Conservation (phyloP, 2,329 filamentous ascomycete species). For the Fusarium solani-melongenae region DNA sequence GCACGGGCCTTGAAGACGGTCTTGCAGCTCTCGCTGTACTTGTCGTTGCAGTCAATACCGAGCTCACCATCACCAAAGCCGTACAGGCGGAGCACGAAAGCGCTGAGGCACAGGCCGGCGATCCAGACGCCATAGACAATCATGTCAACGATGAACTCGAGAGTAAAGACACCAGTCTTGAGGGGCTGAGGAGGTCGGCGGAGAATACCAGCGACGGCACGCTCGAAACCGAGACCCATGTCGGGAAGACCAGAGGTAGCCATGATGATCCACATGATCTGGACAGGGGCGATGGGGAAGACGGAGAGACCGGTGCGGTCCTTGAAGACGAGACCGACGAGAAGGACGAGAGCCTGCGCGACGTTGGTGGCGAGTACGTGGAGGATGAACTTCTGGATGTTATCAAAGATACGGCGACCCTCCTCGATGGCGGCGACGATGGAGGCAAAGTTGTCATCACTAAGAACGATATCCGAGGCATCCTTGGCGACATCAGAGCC, state of each 20-base stretch:
- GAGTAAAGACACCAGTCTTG: slow-evolving; percentile 71
- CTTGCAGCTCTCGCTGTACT: slow-evolving; percentile 65
- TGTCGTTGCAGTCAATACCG: slow-evolving; percentile 69
- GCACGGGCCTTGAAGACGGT: slow-evolving; percentile 77
- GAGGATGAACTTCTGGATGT: slow-evolving; percentile 80
- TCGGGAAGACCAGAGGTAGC: slow-evolving; percentile 79
- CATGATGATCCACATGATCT: slow-evolving; percentile 87
- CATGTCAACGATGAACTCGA: slow-evolving; percentile 75
- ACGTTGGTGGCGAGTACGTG: slow-evolving; percentile 78
- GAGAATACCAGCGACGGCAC: slow-evolving; percentile 76
- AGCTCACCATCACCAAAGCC: slow-evolving; percentile 71
- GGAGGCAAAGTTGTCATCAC: slow-evolving; percentile 79
- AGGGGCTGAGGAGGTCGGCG: slow-evolving; percentile 73
- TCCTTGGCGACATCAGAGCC: slow-evolving; percentile 74
- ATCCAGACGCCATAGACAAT: slow-evolving; percentile 77
- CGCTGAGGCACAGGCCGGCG: slow-evolving; percentile 69
- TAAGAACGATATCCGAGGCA: slow-evolving; percentile 75
- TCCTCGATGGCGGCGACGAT: slow-evolving; percentile 79
- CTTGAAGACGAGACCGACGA: slow-evolving; percentile 79
- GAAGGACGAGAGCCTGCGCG: slow-evolving; percentile 74
- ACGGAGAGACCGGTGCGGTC: slow-evolving; percentile 73
- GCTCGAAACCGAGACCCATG: slow-evolving; percentile 81
- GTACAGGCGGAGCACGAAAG: slow-evolving; percentile 74
- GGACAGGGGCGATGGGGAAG: slow-evolving; percentile 79
- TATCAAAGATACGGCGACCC: slow-evolving; percentile 78